Conservation (phyloP, 148 eudicot species). For the Camellia sinensis region DNA sequence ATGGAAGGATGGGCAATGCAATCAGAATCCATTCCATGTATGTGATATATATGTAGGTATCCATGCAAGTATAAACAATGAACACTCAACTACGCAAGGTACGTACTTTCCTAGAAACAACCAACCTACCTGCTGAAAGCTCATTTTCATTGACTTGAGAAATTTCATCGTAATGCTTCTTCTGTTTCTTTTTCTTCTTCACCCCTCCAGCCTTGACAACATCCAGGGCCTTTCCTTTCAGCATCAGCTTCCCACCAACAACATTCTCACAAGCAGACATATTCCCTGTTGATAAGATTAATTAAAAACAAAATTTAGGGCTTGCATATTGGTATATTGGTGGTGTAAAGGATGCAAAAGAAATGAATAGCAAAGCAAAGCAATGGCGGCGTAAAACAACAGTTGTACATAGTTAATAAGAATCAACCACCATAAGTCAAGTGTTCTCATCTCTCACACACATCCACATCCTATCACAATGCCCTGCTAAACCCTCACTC, state of each 20-base stretch:
- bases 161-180: conserved; percentile 45
- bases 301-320: conserved; percentile 23
- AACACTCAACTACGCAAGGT: neutral
- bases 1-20: neutral
- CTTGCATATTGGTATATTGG: neutral
- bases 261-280: conserved; percentile 84
- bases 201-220: conserved; percentile 70
- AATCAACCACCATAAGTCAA: neutral
- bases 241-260: conserved; percentile 80
- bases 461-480: neutral
- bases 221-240: conserved; percentile 88
- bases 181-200: conserved; percentile 82
- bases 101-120: neutral
- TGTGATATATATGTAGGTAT: neutral
- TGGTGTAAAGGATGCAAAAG: neutral
- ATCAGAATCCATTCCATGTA: neutral
- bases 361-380: neutral
- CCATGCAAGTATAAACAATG: neutral
- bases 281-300: conserved; percentile 17
- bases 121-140: conserved; percentile 32
- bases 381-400: neutral
- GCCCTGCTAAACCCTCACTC: no score
- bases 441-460: neutral
- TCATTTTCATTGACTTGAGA: conserved; percentile 35
- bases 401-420: neutral